Conservation (phyloP, 177 flowering plant species). For the Vitis hybrid region DNA sequence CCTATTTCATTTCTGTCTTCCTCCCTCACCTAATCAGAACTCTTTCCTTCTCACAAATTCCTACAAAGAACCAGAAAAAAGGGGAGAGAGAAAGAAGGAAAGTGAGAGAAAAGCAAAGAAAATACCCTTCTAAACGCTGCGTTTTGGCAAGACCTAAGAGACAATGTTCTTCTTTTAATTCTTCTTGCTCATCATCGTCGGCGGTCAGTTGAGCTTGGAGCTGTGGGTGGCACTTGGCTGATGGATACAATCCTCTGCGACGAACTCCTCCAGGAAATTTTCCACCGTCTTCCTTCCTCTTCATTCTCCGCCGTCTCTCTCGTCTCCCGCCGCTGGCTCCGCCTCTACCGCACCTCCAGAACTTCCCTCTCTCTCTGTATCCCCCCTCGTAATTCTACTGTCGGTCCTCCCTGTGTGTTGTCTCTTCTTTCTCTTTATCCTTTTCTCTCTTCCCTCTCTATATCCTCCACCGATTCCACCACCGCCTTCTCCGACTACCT, state of each 20-base stretch:
- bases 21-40: too few relatives aligned
- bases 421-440: conserved; percentile 46
- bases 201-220: too few relatives aligned
- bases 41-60: too few relatives aligned
- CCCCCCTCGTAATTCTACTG: conserved; percentile 13
- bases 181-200: too few relatives aligned
- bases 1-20: too few relatives aligned
- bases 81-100: too few relatives aligned
- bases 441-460: conserved; percentile 43
- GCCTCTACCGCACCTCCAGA: conserved; percentile 55
- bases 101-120: too few relatives aligned
- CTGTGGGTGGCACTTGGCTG: too few relatives aligned
- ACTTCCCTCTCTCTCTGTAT: conserved; percentile 50
- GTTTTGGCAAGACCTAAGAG: too few relatives aligned
- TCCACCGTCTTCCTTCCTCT: conserved; percentile 39
- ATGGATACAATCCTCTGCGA: conserved; percentile 74
- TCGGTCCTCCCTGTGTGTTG: neutral
- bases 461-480: conserved; percentile 19
- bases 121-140: too few relatives aligned
- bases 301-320: conserved; percentile 41
- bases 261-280: conserved; percentile 73
- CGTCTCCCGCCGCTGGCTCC: conserved; percentile 79
- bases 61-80: too few relatives aligned
- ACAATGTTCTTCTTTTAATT: too few relatives aligned
- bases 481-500: conserved; percentile 20